phyloP scores from a whole-genome alignment of 306 rosid species.

The Rosa rugosa region DNA sequence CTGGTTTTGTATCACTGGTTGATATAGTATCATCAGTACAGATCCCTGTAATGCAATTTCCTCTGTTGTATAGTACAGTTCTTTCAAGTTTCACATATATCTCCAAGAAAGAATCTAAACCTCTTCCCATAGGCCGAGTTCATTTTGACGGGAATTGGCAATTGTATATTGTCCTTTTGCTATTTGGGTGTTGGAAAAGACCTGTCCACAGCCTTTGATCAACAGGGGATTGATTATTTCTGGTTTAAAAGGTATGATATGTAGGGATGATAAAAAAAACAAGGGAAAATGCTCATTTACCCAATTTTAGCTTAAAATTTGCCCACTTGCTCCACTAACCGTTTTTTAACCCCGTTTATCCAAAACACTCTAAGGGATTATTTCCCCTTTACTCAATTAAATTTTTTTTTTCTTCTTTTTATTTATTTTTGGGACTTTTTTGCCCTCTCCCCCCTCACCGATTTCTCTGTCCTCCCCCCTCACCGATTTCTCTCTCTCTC shows the following conservation, averaged over 20 bases:
- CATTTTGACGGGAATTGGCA: not conserved
- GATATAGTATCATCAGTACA: constrained; percentile 27
- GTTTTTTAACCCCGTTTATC: too few species aligned
- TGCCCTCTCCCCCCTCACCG: too few species aligned
- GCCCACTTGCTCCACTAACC: too few species aligned
- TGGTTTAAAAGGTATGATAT: not conserved
- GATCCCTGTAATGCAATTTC: constrained; percentile 40
- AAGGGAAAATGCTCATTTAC: too few species aligned
- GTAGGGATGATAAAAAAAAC: not conserved
- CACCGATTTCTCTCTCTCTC: too few species aligned
- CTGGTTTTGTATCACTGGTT: constrained; percentile 32
- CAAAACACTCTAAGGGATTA: too few species aligned
- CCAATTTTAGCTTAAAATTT: too few species aligned
- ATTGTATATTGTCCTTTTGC: not conserved
- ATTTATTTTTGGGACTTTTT: too few species aligned
- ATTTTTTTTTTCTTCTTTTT: too few species aligned
- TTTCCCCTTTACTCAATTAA: too few species aligned
- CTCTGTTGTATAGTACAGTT: constrained; percentile 51
- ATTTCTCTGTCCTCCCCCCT: too few species aligned
- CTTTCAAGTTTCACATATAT: constrained; percentile 31
- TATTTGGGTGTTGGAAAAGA: not conserved
- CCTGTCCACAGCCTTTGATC: not conserved
- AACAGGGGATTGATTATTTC: not conserved
- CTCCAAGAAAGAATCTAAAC: not conserved
- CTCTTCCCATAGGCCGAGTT: not conserved